Conservation (phyloP, 108 stramenopile species). For the Mediolabrus comicus region DNA sequence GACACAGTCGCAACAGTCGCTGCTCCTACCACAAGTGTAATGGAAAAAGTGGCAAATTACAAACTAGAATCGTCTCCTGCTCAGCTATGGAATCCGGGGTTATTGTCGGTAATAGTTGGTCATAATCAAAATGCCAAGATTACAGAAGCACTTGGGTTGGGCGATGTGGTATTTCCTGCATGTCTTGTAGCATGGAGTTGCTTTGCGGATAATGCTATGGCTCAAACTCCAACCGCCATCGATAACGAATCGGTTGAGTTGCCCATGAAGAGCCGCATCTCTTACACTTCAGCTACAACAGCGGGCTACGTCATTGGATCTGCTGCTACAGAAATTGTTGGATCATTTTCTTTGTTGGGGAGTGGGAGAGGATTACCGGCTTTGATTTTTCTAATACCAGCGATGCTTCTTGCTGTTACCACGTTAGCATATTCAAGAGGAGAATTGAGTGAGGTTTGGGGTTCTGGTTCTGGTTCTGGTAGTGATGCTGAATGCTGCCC, state of each 20-base stretch:
- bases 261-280: background rate
- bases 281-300: conserved; percentile 32
- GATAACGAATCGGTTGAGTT: background rate
- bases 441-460: conserved; percentile 36
- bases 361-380: conserved; percentile 44
- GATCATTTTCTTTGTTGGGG: conserved; percentile 32
- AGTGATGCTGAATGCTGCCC: background rate
- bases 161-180: conserved; percentile 62
- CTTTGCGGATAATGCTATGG: conserved; percentile 25
- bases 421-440: conserved; percentile 9
- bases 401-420: conserved; percentile 42
- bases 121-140: conserved; percentile 11
- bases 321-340: conserved; percentile 42
- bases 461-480: background rate
- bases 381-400: conserved; percentile 50
- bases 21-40: background rate
- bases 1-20: no score
- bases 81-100: conserved; percentile 48
- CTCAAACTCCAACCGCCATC: background rate
- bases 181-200: conserved; percentile 41
- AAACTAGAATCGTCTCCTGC: background rate
- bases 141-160: conserved; percentile 52
- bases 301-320: conserved; percentile 47
- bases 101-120: conserved; percentile 44
- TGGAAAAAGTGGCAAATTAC: background rate